Percentiles rank a stretch among this genome's conserved stretches.
phyloP scores from a whole-genome alignment of 2,329 filamentous ascomycete species.

The Aureobasidium lini region DNA sequence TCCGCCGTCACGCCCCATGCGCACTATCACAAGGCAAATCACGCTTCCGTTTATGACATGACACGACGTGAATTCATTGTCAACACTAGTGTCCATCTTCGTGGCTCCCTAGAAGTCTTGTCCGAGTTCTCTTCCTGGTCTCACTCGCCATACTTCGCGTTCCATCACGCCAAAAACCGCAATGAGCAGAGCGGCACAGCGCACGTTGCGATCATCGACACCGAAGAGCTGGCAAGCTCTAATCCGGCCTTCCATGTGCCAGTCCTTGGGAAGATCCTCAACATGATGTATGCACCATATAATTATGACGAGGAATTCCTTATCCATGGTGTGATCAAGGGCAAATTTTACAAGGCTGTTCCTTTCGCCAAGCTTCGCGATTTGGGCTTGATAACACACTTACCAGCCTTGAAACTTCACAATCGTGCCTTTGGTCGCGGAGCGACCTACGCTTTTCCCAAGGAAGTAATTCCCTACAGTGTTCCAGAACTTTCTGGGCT shows the following conservation, averaged over 20 bases:
- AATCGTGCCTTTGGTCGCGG: neutral
- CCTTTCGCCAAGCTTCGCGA: neutral
- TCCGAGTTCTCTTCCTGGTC: constrained; percentile 6
- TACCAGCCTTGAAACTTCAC: neutral
- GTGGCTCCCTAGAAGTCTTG: neutral
- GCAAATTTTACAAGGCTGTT: neutral
- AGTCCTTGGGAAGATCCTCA: neutral
- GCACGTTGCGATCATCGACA: constrained; percentile 6
- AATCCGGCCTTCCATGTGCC: constrained; percentile 6
- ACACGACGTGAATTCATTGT: neutral
- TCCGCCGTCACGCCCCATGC: neutral
- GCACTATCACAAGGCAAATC: neutral
- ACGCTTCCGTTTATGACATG: constrained; percentile 6
- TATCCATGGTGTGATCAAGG: neutral
- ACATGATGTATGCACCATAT: too few relatives aligned
- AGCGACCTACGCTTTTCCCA: neutral
- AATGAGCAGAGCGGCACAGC: neutral
- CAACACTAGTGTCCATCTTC: neutral
- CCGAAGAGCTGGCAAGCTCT: neutral
- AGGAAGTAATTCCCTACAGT: neutral
- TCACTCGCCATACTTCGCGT: neutral
- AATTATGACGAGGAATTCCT: neutral
- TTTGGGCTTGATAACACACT: neutral
- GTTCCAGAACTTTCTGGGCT: neutral
- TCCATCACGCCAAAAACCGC: neutral